Base-by-base conservation (phyloP, 2,329 filamentous ascomycete genomes). In the Fusarium chaquense region DNA sequence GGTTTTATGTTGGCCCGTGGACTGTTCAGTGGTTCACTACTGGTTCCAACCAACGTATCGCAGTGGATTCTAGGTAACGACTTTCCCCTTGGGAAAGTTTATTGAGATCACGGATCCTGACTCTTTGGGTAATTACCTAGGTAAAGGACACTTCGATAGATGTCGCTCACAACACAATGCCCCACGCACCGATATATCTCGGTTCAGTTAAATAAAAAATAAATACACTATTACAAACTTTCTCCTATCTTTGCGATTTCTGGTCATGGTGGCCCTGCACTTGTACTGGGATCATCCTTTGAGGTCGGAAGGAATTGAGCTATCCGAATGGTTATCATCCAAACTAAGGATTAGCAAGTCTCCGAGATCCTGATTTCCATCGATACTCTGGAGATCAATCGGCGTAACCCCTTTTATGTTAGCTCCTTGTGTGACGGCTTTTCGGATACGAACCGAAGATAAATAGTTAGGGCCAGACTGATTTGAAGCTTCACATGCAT, bases 391-490 rank as follows among this genome's bases (percentile, higher is more conserved):
- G 54, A 44, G 18, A 33, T 33, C 54, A 33, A 61, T 47, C 24
- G 35, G 46, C 32, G 53, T 63, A 36, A 28, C 50, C 52, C 41
- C 43, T 46, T 52, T 49, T 20, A 41, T 51, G 20, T 26, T 57
- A 58, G 49, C 36, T 38, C 45, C 30, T 18, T 45, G 20, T 18
- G 44, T 26, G 46, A 26, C 35, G 24, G 24, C 47, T 55, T 41
- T 38, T 70, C 67, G 58, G 67, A 67, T 64, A 63, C 38, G 58
- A 70, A 43, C 67, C 62, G 62, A 43, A 44, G 41, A 59, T 45
- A 45, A 58, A 52, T 28, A 30, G 49, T 20, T 52, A n/a, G 35
- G 36, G 24, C 40, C 20, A 70, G 33, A 46, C 67, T 68, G 54
- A 58, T 32, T 59, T 59, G 47, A 58, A 54, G 58, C 53, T 58